Percentiles rank a stretch among this genome's conserved stretches.
These are phyloP conservation scores for Myriosclerotinia curreyana DNA, from an alignment of 2,329 filamentous ascomycete species.

Conservation along the genomic window DNA sequence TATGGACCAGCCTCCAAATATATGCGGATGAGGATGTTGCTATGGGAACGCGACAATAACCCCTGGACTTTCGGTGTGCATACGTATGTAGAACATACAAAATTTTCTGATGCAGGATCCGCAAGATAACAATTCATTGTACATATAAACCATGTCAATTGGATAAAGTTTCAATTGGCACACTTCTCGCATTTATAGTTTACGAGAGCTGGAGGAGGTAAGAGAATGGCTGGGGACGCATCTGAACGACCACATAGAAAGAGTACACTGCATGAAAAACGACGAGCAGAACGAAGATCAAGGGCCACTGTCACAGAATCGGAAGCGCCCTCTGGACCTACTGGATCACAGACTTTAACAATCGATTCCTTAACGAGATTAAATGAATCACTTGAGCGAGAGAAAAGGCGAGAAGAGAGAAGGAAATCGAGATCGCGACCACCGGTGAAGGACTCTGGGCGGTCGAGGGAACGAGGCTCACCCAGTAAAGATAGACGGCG, in stretches of 20 bases:
- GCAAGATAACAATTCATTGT: slow-evolving; percentile 9
- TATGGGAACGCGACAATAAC: slow-evolving; percentile 9
- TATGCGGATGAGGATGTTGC: slow-evolving; percentile 15
- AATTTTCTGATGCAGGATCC: slow-evolving; percentile 5
- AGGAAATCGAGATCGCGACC: slow-evolving; percentile 46
- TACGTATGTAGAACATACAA: background rate
- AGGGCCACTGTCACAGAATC: slow-evolving; percentile 29
- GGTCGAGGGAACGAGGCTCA: slow-evolving; percentile 53
- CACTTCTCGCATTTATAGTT: background rate
- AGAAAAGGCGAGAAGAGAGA: slow-evolving; percentile 26
- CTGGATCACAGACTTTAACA: slow-evolving; percentile 36
- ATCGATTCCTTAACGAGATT: slow-evolving; percentile 37
- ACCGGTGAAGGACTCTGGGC: slow-evolving; percentile 67
- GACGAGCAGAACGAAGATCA: slow-evolving; percentile 24
- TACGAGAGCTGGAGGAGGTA: slow-evolving; percentile 11
- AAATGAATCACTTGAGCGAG: slow-evolving; percentile 35
- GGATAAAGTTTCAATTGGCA: slow-evolving; percentile 2
- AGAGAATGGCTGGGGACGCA: slow-evolving; percentile 22
- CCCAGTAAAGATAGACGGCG: slow-evolving; percentile 15
- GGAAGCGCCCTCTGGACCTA: slow-evolving; percentile 29
- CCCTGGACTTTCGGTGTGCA: slow-evolving; percentile 7
- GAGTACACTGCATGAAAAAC: slow-evolving; percentile 18
- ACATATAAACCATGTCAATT: slow-evolving; percentile 13
- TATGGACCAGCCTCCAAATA: slow-evolving; percentile 4
- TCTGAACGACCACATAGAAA: slow-evolving; percentile 15